Base-by-base conservation (phyloP, 768 basidiomycete genomes). In the Cyclocybe cylindracea region DNA sequence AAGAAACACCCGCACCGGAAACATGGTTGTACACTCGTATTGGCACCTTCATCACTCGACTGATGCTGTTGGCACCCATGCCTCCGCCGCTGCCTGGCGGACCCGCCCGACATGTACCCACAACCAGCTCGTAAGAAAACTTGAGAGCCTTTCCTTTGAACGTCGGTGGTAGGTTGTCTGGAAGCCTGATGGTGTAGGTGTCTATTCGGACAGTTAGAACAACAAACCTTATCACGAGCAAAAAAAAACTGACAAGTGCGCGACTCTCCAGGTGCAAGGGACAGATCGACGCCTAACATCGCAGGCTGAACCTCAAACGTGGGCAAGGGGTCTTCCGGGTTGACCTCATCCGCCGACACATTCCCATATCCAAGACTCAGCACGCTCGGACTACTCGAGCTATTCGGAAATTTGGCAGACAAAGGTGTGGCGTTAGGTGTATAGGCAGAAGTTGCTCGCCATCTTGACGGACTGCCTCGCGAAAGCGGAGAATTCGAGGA, bases 21-120 rank as follows among this genome's bases (percentile, higher is more conserved):
- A 97, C 90, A 57, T 94, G 77, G 51, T 92, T 94, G 70, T 97
- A 98, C 5, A 98, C 77, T 18, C 94, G 75, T 40, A 99, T 87
- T 0, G 96, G 96, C 1, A 98, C 88, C 45, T 89, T 90, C 87
- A 96, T 91, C 2, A 94, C 81, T 33, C 85, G 73, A 67, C 90
- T 89, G 50, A 76, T 74, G 60, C 82, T 83, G 56, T 75, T 79
- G 34, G 68, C 73, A 39, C 73, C 74, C 10, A 19, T 68, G 55
- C 13, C 76, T 45, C 43, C 69, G 61, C 51, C 70, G 60, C 45
- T 68, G 61, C 60, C 39, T 13, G 59, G 57, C 33, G 71, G 55
- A 7, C 75, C 73, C 10, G 87, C 83, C 10, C 91, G 80, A 67
- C 89, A 95, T 0, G 91, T 86, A 1, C 94, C 94, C 1, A 98